These are phyloP conservation scores for Marasmius tenuissimus DNA, from an alignment of 1,284 basidiomycete genomes.

Conservation along the genomic window DNA sequence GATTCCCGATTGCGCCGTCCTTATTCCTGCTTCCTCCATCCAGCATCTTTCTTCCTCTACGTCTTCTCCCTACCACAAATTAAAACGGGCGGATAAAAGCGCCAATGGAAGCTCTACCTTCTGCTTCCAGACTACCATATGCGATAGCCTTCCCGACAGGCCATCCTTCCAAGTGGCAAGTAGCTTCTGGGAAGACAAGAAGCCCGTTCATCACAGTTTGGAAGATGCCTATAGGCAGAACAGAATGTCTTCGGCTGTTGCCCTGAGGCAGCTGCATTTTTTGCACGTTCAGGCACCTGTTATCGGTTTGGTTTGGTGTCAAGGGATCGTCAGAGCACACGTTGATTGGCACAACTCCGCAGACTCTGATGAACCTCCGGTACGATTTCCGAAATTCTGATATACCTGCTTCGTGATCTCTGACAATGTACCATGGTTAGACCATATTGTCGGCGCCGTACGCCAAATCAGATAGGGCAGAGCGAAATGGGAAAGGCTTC, in stretches of 20 bases:
- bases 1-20: slow-evolving; percentile 48
- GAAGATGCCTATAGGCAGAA: slow-evolving; percentile 60
- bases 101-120: slow-evolving; percentile 44
- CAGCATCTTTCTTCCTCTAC: slow-evolving; percentile 39
- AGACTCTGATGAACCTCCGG: slow-evolving; percentile 29
- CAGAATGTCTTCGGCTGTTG: slow-evolving; percentile 52
- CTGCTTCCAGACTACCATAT: slow-evolving; percentile 52
- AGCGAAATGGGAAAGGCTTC: slow-evolving; percentile 32
- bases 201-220: slow-evolving; percentile 44
- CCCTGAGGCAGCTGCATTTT: slow-evolving; percentile 49
- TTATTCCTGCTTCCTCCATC: slow-evolving; percentile 39
- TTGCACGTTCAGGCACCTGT: slow-evolving; percentile 46
- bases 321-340: slow-evolving; percentile 52
- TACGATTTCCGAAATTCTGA: neutral
- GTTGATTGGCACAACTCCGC: slow-evolving; percentile 49
- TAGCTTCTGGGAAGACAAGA: slow-evolving; percentile 61
- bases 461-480: slow-evolving; percentile 22
- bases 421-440: slow-evolving; percentile 25
- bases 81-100: slow-evolving; percentile 38
- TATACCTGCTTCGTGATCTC: slow-evolving; percentile 2
- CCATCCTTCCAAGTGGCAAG: slow-evolving; percentile 54
- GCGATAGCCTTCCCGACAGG: slow-evolving; percentile 41
- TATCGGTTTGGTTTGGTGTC: slow-evolving; percentile 55
- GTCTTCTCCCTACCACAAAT: slow-evolving; percentile 45
- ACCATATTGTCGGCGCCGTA: slow-evolving; percentile 52